A percentile compares a stretch with the other conserved stretches of the same genome.
Evolutionary conservation across 768 basidiomycete species (phyloP).

Genomic region (Dentipellis sp.): DNA sequence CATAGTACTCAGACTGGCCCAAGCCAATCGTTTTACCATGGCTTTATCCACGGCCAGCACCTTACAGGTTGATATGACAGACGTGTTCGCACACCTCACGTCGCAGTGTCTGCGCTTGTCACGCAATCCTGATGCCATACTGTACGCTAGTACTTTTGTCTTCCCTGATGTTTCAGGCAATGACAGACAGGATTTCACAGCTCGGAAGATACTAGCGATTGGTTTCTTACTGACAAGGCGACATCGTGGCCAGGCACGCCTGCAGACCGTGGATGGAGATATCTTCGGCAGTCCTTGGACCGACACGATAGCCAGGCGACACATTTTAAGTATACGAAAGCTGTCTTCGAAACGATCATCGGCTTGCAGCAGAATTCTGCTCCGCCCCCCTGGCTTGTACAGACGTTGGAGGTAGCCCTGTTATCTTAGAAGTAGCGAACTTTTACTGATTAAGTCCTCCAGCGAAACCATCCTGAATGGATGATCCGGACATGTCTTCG

Average conservation of each 20-base stretch:
- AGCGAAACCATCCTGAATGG: conserved; percentile 75
- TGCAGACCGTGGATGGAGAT: conserved; percentile 79
- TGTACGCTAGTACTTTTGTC: conserved; percentile 32
- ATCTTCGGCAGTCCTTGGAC: conserved; percentile 71
- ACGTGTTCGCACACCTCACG: conserved; percentile 72
- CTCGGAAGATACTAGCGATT: conserved; percentile 63
- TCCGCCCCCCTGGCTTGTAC: conserved; percentile 80
- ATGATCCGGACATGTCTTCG: conserved; percentile 72
- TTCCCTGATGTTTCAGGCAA: background rate
- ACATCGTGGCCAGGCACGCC: conserved; percentile 78
- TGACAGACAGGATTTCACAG: conserved; percentile 28
- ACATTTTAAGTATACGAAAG: conserved; percentile 70
- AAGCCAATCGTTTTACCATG: conserved; percentile 67
- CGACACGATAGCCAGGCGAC: conserved; percentile 67
- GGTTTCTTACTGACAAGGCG: conserved; percentile 77
- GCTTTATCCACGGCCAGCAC: conserved; percentile 72
- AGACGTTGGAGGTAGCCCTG: conserved; percentile 53
- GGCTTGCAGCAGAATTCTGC: conserved; percentile 47
- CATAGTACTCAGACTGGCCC: conserved; percentile 70
- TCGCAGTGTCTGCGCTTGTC: conserved; percentile 72
- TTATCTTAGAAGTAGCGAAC: background rate
- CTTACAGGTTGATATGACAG: conserved; percentile 79
- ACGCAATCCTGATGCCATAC: conserved; percentile 44
- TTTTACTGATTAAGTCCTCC: background rate
- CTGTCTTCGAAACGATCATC: conserved; percentile 68